These are phyloP conservation scores for Fraxinus latifolia DNA, from an alignment of 305 asterid genomes.

Conservation along the genomic window DNA sequence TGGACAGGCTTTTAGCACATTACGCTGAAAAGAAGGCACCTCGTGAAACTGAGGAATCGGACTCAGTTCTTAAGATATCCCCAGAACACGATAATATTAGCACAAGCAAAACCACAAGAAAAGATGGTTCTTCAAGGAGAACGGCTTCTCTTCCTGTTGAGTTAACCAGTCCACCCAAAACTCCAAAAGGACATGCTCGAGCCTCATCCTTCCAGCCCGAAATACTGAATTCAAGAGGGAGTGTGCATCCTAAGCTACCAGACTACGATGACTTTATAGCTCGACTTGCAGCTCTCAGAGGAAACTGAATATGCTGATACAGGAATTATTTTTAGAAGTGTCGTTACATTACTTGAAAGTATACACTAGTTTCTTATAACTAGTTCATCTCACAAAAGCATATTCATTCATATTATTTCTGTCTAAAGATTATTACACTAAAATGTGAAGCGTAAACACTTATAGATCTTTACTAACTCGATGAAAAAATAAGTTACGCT, in stretches of 20 bases:
- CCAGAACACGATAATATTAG: constrained; percentile 12
- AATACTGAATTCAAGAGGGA: constrained; percentile 28
- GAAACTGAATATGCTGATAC: constrained; percentile 19
- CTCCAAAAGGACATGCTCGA: constrained; percentile 41
- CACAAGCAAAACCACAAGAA: constrained; percentile 21
- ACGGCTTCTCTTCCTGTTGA: constrained; percentile 51
- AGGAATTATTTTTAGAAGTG: not conserved
- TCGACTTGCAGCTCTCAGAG: constrained; percentile 49
- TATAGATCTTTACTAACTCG: not conserved
- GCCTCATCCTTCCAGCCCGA: constrained; percentile 53
- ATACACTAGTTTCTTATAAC: not conserved
- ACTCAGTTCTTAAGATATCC: constrained; percentile 18
- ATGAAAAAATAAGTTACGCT: not conserved
- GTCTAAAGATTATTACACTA: not conserved
- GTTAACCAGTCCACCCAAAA: constrained; percentile 25
- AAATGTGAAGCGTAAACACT: not conserved
- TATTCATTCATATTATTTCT: not conserved
- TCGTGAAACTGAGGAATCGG: constrained; percentile 20
- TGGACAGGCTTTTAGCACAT: constrained; percentile 46
- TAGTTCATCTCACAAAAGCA: not conserved
- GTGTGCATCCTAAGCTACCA: constrained; percentile 75
- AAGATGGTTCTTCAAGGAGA: constrained; percentile 37
- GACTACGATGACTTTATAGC: constrained; percentile 81
- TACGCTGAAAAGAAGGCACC: constrained; percentile 47
- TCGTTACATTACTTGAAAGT: not conserved